These are phyloP conservation scores for Myriosclerotinia scirpicola DNA, from an alignment of 2,329 filamentous ascomycete species.

Conservation along the genomic window DNA sequence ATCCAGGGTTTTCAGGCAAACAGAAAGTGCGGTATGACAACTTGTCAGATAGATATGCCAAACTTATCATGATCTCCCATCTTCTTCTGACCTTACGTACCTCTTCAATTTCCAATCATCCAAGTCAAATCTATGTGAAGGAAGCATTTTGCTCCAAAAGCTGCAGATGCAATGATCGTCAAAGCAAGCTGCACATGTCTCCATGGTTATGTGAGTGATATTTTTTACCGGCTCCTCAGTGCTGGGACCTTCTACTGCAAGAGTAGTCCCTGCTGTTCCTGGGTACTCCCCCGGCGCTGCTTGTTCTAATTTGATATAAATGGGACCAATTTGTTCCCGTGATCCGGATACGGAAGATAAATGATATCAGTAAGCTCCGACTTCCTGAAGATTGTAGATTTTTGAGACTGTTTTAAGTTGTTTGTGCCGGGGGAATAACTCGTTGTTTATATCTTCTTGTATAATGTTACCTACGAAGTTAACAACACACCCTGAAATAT, in stretches of 20 bases:
- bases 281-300: slow-evolving; percentile 13
- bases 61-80: no score
- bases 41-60: no score
- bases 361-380: background rate
- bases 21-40: no score
- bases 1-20: slow-evolving; percentile 3
- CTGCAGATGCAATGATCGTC: slow-evolving; percentile 23
- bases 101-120: no score
- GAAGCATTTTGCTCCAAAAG: no score
- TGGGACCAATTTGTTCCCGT: slow-evolving; percentile 23
- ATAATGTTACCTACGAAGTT: no score
- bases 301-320: slow-evolving; percentile 5
- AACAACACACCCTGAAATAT: no score
- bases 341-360: slow-evolving; percentile 14
- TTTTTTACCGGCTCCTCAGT: slow-evolving; percentile 24
- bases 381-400: background rate
- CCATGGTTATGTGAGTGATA: slow-evolving; percentile 14
- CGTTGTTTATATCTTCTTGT: background rate
- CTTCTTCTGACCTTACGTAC: background rate
- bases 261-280: slow-evolving; percentile 1
- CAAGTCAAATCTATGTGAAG: no score
- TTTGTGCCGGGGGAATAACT: background rate
- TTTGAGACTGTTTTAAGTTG: background rate
- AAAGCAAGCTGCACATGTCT: slow-evolving; percentile 16
- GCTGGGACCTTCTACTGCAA: slow-evolving; percentile 18